Evolutionary conservation across 2,329 filamentous ascomycete genomes (phyloP), one percentile per base, ranked within the genome.

Genomic region (Tolypocladium amazonense): DNA sequence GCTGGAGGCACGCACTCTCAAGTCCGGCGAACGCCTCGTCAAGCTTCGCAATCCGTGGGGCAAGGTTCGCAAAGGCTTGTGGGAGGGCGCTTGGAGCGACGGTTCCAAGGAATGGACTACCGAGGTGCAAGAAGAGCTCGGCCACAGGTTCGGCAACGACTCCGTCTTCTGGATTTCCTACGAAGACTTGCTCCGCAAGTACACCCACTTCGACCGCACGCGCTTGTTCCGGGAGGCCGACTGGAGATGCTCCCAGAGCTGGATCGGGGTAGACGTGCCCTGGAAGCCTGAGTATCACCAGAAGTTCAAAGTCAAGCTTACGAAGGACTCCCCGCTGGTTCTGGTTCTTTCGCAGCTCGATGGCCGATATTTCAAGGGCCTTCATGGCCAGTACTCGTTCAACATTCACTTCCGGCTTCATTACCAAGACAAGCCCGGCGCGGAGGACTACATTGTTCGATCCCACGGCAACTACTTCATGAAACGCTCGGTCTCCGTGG

Each of bases 101-200:
- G 83, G 83, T 0, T 83, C 79, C 37, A 83, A 83, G 67, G 83
- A 86, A 66, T 86, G 84, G 78, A 86, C 82, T 0, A 74, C 78
- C 1, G 81, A 84, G 30, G 79, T 79, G 41, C 80, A 84, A 56
- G 73, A 78, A 60, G 83, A 85, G 68, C 77, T 86, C 1, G 76
- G 75, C 50, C 83, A 86, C 66, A 78, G 77, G 37, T 86, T 86
- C 60, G 83, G 83, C 27, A 82, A 81, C 63, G 83, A 86, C 65
- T 84, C 82, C 0, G 81, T 84, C 15, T 86, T 86, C 66, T 86
- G 83, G 83, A 86, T 86, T 61, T 78, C 81, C 1, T 86, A 85
- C 65, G 76, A 82, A 57, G 84, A 87, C 65, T 75, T 88, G 58
- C 77, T 87, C 15, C 79, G 80, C 63, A 87, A 86, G 65, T 87